Conservation (phyloP, 352 stramenopile species). For the Thraustotheca clavata region DNA sequence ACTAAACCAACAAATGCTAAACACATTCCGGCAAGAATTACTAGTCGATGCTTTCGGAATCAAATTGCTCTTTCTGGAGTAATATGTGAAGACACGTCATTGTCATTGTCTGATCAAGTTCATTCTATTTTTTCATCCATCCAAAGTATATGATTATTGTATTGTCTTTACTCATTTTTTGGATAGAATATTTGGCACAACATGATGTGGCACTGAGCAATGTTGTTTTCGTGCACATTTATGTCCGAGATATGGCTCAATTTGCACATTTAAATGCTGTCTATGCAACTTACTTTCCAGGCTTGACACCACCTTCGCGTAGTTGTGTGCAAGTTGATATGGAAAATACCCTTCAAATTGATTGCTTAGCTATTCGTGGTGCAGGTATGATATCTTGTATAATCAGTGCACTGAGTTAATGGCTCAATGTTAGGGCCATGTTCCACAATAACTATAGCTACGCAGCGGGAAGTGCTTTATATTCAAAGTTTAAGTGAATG, state of each 20-base stretch:
- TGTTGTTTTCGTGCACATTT: conserved; percentile 95
- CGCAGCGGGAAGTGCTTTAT: conserved; percentile 84
- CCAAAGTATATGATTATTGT: conserved; percentile 17
- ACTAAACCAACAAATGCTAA: too few relatives aligned
- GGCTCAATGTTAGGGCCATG: background rate
- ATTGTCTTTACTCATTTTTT: background rate
- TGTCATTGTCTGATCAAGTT: conserved; percentile 59
- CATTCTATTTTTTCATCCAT: conserved; percentile 41
- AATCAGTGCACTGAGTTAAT: conserved; percentile 52
- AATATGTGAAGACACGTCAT: conserved; percentile 26
- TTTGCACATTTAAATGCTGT: conserved; percentile 92
- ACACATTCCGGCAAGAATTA: background rate
- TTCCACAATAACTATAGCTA: background rate
- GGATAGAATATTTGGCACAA: conserved; percentile 24
- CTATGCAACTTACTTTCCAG: conserved; percentile 90
- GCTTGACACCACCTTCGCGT: conserved; percentile 67
- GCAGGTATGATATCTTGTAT: conserved; percentile 48
- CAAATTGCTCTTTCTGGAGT: conserved; percentile 59
- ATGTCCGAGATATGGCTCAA: conserved; percentile 90
- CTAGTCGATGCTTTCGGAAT: conserved; percentile 39
- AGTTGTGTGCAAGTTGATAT: conserved; percentile 83
- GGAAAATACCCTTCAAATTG: conserved; percentile 72
- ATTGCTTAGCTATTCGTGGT: conserved; percentile 83
- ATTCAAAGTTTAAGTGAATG: conserved; percentile 95
- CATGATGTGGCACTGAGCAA: conserved; percentile 72